Evolutionary conservation across 1,139 yeast genomes (phyloP), one percentile per base, ranked within the genome.

Genomic region (Hyphopichia fennica): DNA sequence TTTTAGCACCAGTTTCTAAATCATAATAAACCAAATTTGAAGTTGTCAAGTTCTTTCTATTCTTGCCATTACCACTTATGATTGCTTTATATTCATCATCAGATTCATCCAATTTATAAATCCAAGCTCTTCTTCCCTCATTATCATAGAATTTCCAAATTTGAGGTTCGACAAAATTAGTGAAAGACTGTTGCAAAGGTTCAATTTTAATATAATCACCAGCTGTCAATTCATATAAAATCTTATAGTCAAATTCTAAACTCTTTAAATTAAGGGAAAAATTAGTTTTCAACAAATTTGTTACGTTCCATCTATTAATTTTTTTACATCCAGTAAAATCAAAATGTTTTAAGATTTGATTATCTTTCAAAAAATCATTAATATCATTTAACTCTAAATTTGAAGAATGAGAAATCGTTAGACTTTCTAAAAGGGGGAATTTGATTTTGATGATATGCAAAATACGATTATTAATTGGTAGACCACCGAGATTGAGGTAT

Each of bases 61-160:
- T 23, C 4, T 40, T 37, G 6, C 30, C 25, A 16, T 32, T 47
- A 7, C 61, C 57, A 37, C 60, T 53, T 17, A 64, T 36, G 34
- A 68, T 59, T 47, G 63, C 62, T 49, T 61, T 61, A 50, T 62
- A 65, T 14, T 65, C 64, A 3, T 69, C 64, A 44, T 69, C 68
- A 2, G 52, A 45, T 15, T 62, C 53, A 14, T 68, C 75, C 19
- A 81, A 65, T 55, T 77, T 79, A 58, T 81, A 85, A 17, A 87
- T 61, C 96, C 96, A 89, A n/a, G 87, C 82, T 47, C 96, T 72
- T 49, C 96, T 73, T 5, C 96, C 95, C 62, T 71, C 81, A 54
- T 69, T 81, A 60, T 65, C 84, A 52, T 63, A 79, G 54, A 70
- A 74, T 57, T 69, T 72, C 88, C 85, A 69, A 41, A 77, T 61